Evolutionary conservation across 768 basidiomycete species (phyloP), one percentile per base, ranked within the genome.

Genomic region (Lactifluus subvellereus): DNA sequence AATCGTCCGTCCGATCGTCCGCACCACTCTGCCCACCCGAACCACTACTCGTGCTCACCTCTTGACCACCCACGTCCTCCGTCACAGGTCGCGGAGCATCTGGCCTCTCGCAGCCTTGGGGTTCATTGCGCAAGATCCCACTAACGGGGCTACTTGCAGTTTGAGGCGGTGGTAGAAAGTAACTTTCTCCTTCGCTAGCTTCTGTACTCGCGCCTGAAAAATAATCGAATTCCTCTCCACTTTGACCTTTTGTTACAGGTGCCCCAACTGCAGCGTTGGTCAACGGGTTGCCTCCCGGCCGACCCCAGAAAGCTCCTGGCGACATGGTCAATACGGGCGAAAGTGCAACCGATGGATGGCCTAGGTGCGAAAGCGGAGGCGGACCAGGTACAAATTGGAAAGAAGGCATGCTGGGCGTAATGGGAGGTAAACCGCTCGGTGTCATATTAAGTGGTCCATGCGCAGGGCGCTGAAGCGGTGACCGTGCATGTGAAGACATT

Each of bases 351-450:
- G 71, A 71, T 9, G 76, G 33, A 22, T 51, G 73, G 58, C 74
- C 69, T 5, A 77, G 62, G 9, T 77, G 77, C 8, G 59, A 43
- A 38, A 53, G 66, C 51, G 47, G 78, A 54, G 54, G 80, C 69
- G 70, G 80, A 47, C 83, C 83, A 18, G 83, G 80, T 42, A 88
- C 78, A 74, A 97, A 95, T 13, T 85, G 87, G 75, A 97, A 98
- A 6, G 92, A 86, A 1, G 96, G 96, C 95, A 98, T 98, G 64
- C 89, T 90, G 0, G 95, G 94, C n/a, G 95, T 97, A 70, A 97
- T 93, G 1, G 91, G 89, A 14, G 91, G 90, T n/a, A 94, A 76
- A 0, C 90, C 89, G 66, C 86, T 83, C n/a, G 88, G 87, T 10
- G 88, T 78, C 48, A 70, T 74, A 68, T 60, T 70, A 60, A 64